phyloP scores from a whole-genome alignment of 768 basidiomycete genomes.

The Termitomyces sp. region DNA sequence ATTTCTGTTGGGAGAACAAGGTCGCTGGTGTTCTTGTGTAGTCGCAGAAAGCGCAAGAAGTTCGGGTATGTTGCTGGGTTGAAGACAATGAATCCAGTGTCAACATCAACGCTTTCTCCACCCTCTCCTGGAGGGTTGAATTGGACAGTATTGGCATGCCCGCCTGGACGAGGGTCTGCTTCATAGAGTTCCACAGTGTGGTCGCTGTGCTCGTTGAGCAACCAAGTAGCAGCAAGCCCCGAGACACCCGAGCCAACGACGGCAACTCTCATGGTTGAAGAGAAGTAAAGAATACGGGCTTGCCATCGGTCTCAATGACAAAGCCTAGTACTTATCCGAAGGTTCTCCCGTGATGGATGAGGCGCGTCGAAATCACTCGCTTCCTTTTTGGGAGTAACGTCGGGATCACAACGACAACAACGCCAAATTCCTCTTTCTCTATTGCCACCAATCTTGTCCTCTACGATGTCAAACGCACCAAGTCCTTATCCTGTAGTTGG shows the following conservation, averaged over 20 bases:
- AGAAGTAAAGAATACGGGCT: neutral
- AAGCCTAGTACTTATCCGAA: neutral
- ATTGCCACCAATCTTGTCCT: neutral
- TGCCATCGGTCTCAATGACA: neutral
- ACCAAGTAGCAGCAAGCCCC: constrained; percentile 76
- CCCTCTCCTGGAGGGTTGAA: constrained; percentile 40
- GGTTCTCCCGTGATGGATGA: neutral
- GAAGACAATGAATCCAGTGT: constrained; percentile 71
- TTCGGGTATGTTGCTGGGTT: constrained; percentile 80
- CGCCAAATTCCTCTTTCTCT: neutral
- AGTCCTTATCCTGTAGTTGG: neutral
- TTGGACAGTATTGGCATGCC: constrained; percentile 73
- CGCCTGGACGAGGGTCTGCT: constrained; percentile 63
- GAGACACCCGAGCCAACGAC: constrained; percentile 79
- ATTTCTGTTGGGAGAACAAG: constrained; percentile 61
- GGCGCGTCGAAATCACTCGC: too few relatives aligned
- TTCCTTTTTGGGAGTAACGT: too few relatives aligned
- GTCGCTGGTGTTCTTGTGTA: constrained; percentile 39
- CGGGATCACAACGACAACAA: neutral
- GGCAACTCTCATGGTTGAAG: constrained; percentile 54
- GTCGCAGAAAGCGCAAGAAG: constrained; percentile 65
- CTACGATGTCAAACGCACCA: constrained; percentile 13
- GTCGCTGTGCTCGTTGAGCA: constrained; percentile 71
- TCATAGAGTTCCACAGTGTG: constrained; percentile 79
- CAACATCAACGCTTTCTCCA: constrained; percentile 50